Conservation (phyloP, 768 basidiomycete genomes). For the Podaxis carcinomalis region DNA sequence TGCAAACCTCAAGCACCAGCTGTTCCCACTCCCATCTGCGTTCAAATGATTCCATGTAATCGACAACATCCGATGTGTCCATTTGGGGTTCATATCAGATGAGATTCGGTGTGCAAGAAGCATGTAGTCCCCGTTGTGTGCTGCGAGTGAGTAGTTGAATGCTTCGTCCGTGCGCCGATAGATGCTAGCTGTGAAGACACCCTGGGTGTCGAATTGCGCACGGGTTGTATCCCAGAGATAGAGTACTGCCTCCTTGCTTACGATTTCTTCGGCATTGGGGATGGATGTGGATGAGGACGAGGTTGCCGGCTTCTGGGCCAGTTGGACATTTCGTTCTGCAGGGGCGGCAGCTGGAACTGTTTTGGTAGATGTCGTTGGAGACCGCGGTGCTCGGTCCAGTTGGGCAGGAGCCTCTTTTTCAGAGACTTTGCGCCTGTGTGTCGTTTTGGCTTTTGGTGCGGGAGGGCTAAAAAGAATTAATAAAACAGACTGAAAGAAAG, state of each 20-base stretch:
- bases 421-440: slow-evolving; percentile 28
- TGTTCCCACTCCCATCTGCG: slow-evolving; percentile 50
- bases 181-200: slow-evolving; percentile 51
- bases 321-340: slow-evolving; percentile 5
- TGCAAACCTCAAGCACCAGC: slow-evolving; percentile 81
- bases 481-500: background rate
- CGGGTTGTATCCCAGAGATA: slow-evolving; percentile 56
- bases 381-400: background rate
- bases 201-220: slow-evolving; percentile 49
- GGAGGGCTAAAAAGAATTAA: slow-evolving; percentile 29
- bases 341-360: slow-evolving; percentile 5
- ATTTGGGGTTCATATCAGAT: slow-evolving; percentile 69
- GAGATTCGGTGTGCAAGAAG: slow-evolving; percentile 59
- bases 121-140: slow-evolving; percentile 44
- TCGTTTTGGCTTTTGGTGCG: slow-evolving; percentile 19
- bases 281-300: slow-evolving; percentile 7
- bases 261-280: slow-evolving; percentile 25
- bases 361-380: background rate
- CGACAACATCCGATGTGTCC: slow-evolving; percentile 57
- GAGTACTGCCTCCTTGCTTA: slow-evolving; percentile 48
- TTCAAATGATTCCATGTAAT: slow-evolving; percentile 86
- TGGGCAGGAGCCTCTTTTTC: slow-evolving; percentile 12
- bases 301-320: slow-evolving; percentile 2
- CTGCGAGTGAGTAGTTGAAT: slow-evolving; percentile 59
- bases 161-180: slow-evolving; percentile 35